Percentiles rank a stretch among this genome's conserved stretches.
phyloP scores from a whole-genome alignment of 2,329 filamentous ascomycete genomes.

The Monascus ruber region DNA sequence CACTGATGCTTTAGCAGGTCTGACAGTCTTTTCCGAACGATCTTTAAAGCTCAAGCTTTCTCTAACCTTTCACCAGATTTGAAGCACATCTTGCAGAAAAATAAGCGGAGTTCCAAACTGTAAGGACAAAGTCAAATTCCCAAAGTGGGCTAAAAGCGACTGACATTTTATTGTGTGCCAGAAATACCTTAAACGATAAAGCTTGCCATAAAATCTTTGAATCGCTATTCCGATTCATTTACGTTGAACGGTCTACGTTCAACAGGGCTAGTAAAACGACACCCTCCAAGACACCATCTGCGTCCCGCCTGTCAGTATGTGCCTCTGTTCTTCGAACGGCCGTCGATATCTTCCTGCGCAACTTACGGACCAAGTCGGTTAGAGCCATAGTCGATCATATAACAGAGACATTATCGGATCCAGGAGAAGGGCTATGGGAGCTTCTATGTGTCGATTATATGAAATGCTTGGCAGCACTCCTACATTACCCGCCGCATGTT shows the following conservation, averaged over 20 bases:
- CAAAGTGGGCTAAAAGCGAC: constrained; percentile 1
- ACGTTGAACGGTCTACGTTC: constrained; percentile 57
- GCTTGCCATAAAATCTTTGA: constrained; percentile 75
- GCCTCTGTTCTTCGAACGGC: constrained; percentile 61
- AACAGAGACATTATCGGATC: constrained; percentile 56
- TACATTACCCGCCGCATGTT: constrained; percentile 63
- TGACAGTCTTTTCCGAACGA: constrained; percentile 1
- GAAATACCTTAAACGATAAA: constrained; percentile 54
- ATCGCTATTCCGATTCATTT: constrained; percentile 60
- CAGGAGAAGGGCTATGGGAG: constrained; percentile 52
- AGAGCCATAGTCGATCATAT: constrained; percentile 71
- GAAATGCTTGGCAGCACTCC: constrained; percentile 58
- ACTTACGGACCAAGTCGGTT: constrained; percentile 66
- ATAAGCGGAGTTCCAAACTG: constrained; percentile 32
- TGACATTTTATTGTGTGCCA: constrained; percentile 10
- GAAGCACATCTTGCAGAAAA: constrained; percentile 45
- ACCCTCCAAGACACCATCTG: constrained; percentile 39
- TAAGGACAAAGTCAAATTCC: constrained; percentile 10
- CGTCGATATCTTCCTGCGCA: constrained; percentile 56
- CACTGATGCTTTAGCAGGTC: constrained; percentile 39
- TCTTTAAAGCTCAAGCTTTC: constrained; percentile 3
- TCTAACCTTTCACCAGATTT: constrained; percentile 31
- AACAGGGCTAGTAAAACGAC: constrained; percentile 42
- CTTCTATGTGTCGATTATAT: constrained; percentile 67
- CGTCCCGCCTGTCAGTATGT: constrained; percentile 53